These are phyloP conservation scores for Vigna reflexopilosa DNA, from an alignment of 306 rosid species.

Conservation along the genomic window DNA sequence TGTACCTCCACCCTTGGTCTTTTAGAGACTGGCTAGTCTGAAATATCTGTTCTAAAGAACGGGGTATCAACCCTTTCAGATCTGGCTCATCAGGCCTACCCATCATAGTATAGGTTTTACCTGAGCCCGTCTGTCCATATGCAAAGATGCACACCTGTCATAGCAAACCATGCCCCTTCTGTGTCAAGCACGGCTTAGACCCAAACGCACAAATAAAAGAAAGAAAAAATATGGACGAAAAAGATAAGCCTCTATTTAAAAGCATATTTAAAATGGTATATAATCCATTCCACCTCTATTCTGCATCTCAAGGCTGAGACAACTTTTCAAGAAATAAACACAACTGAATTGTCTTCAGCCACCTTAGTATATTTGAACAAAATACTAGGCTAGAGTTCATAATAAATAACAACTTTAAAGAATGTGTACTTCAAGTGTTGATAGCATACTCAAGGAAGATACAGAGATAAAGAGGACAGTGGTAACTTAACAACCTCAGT, in stretches of 20 bases:
- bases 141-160: slow-evolving; percentile 97
- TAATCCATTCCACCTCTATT: slow-evolving; percentile 11
- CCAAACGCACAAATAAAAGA: slow-evolving; percentile 4
- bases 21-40: slow-evolving; percentile 79
- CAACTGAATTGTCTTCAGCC: slow-evolving; percentile 17
- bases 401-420: slow-evolving; percentile 8
- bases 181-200: slow-evolving; percentile 20
- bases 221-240: slow-evolving; percentile 9
- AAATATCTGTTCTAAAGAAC: slow-evolving; percentile 89
- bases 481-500: background rate
- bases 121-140: slow-evolving; percentile 97
- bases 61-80: slow-evolving; percentile 90
- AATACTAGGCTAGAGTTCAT: slow-evolving; percentile 15
- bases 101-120: slow-evolving; percentile 95
- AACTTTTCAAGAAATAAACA: slow-evolving; percentile 5
- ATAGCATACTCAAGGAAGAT: background rate
- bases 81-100: slow-evolving; percentile 83
- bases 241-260: background rate
- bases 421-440: slow-evolving; percentile 1
- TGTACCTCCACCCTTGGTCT: slow-evolving; percentile 88
- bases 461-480: background rate
- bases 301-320: slow-evolving; percentile 5
- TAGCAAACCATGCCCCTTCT: slow-evolving; percentile 34
- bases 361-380: background rate
- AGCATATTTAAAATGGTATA: slow-evolving; percentile 1